A percentile compares a stretch with the other conserved stretches of the same genome.
Conservation (phyloP, 257 asterid species). For the Handroanthus guayacan region DNA sequence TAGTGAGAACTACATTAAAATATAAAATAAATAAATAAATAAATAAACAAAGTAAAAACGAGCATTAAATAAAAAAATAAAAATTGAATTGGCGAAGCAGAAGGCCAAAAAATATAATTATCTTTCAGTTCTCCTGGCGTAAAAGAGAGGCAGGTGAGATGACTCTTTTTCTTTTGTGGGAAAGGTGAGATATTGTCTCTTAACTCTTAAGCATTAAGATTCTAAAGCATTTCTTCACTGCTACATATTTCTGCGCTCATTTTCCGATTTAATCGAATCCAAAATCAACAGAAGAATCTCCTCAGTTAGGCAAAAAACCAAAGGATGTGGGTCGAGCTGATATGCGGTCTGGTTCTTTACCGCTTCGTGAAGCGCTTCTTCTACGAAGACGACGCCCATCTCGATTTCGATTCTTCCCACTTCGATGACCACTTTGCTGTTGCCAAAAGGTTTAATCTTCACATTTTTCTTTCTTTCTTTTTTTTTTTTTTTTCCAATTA, state of each 20-base stretch:
- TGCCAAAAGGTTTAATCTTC: slow-evolving; percentile 49
- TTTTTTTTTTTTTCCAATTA: background rate
- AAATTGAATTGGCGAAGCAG: no score
- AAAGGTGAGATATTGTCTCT: no score
- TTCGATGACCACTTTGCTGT: slow-evolving; percentile 65
- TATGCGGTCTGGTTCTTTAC: slow-evolving; percentile 65
- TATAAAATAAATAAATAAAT: no score
- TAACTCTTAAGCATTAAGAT: slow-evolving; percentile 18
- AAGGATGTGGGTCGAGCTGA: slow-evolving; percentile 65
- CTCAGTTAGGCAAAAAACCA: background rate
- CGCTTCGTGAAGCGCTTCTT: slow-evolving; percentile 57
- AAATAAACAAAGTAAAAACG: no score
- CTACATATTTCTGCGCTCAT: background rate
- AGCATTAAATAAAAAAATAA: no score
- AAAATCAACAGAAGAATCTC: background rate
- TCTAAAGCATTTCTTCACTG: background rate
- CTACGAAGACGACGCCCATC: slow-evolving; percentile 48
- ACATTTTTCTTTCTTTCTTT: background rate
- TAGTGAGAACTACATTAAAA: no score
- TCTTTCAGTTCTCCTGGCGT: background rate
- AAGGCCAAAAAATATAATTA: no score
- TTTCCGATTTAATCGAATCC: background rate
- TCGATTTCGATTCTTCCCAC: slow-evolving; percentile 53
- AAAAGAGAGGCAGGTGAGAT: background rate
- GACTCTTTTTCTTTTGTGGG: no score